Evolutionary conservation across 306 rosid genomes (phyloP), one percentile per base, ranked within the genome.

Genomic region (Quercus aquifolioides): DNA sequence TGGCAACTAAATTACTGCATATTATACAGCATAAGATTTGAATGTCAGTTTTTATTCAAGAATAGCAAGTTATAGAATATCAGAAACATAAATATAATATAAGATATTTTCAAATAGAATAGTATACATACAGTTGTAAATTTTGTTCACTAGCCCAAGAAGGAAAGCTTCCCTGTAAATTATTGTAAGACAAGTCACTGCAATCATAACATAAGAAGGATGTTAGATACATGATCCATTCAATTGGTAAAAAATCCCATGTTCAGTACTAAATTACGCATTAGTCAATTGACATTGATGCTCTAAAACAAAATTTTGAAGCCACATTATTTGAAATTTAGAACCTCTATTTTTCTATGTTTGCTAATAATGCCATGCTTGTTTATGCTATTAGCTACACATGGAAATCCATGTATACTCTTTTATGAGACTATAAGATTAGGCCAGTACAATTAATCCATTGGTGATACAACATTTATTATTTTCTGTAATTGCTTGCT

Each of bases 111-210:
- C 2, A 6, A 75, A 28, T 35, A 74, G 26, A 51, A 65, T 67
- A 43, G 55, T 20, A 33, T 30, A 85, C 94, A 73, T 82, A 94
- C 97, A 89, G 75, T 71, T 89, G 89, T 65, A 91, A 74, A 80
- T 81, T 81, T 69, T 5, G 76, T 43, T 76, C 69, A 28, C 71
- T 87, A 74, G 82, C 86, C 98, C 98, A 94, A 69, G 97, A 79
- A 64, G 98, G 98, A 73, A 94, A 28, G 79, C 84, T 85, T 71
- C 98, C 98, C 4, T 83, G 54, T 76, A 92, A 82, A 76, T 84
- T 67, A 79, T 94, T 94, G 94, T 94, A 92, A 10, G 97, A 94
- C 72, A 92, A 64, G 85, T 94, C 98, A 82, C 98, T 94, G 90
- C 87, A 81, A 86, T 55, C 35, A 84, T 68, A 69, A 58, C 63